Percentiles rank a stretch among this genome's conserved stretches.
Evolutionary conservation across 495 filamentous ascomycete genomes (phyloP).

Genomic region (Opeltia flavorubescens): DNA sequence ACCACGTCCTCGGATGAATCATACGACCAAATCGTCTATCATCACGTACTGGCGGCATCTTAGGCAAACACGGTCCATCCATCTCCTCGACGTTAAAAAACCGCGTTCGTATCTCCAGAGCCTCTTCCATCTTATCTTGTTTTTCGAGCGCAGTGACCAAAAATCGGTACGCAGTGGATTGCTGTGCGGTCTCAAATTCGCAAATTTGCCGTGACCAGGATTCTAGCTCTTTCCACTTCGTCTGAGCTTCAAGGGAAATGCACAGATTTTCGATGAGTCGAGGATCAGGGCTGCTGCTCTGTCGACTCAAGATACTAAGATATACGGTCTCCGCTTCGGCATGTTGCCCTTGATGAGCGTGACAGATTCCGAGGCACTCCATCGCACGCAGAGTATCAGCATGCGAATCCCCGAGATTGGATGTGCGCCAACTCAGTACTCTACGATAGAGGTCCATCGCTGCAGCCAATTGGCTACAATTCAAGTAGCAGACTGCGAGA

Average conservation of each 20-base stretch:
- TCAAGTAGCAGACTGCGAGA: conserved; percentile 6
- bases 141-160: conserved; percentile 2
- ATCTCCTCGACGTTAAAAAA: not conserved
- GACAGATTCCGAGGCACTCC: conserved; percentile 3
- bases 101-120: conserved; percentile 1
- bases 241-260: conserved; percentile 2
- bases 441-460: not conserved
- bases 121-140: not conserved
- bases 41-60: not conserved
- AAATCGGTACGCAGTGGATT: not conserved
- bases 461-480: not conserved
- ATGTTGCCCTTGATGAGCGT: conserved; percentile 1
- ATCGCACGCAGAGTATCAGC: conserved; percentile 4
- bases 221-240: conserved; percentile 5
- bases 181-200: not conserved
- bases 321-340: not conserved
- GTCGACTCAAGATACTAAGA: not conserved
- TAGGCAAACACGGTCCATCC: not conserved
- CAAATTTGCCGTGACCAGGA: not conserved
- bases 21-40: not conserved
- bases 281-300: not conserved
- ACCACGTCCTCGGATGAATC: conserved; percentile 1
- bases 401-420: not conserved
- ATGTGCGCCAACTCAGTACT: conserved; percentile 2
- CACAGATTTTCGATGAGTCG: conserved; percentile 4